Evolutionary conservation across 805 yeast species (phyloP), one percentile per base, ranked within the genome.

Genomic region (Yarrowia sp.): DNA sequence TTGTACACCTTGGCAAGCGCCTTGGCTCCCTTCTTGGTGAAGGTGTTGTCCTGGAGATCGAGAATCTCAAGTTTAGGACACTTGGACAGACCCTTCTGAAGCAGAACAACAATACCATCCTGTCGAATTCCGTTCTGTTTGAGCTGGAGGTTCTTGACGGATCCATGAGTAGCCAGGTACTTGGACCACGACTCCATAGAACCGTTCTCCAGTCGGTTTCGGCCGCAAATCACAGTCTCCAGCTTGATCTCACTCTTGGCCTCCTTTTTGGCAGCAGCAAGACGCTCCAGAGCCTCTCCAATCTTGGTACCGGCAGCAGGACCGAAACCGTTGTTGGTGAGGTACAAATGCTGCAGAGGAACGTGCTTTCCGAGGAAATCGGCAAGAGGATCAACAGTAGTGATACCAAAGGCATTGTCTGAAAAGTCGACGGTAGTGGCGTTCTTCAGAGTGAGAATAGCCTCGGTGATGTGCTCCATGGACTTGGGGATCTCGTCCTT

Each of bases 121-220:
- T 96, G 98, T 77, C 99, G 86, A 69, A 95, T 95, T 74, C 99
- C 99, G 75, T 95, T 95, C 79, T 95, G 99, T 74, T 91, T 93
- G 69, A 95, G 81, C 74, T 89, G 86, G 39, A 92, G 85, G 66
- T 81, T 84, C 75, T 89, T 84, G 73, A 92, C 80, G 63, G 86
- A 84, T 47, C 83, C 81, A 75, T 95, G 97, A 63, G 88, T 87
- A 74, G 88, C 88, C 70, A 95, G 82, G 67, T 96, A 97, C 65
- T 90, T 80, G 9, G 98, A 85, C 78, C 96, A 83, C 69, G 89
- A 88, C 71, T 86, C 86, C 76, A 91, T 84, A 6, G 98, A 92
- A 2, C 98, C 99, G 75, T 92, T 92, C 76, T 95, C 99, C 69
- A 95, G 83, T 77, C 99, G 88, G 78, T 95, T 95, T 78, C 99